Base-by-base conservation (phyloP, 352 stramenopile species). In the Globisporangium solare region DNA sequence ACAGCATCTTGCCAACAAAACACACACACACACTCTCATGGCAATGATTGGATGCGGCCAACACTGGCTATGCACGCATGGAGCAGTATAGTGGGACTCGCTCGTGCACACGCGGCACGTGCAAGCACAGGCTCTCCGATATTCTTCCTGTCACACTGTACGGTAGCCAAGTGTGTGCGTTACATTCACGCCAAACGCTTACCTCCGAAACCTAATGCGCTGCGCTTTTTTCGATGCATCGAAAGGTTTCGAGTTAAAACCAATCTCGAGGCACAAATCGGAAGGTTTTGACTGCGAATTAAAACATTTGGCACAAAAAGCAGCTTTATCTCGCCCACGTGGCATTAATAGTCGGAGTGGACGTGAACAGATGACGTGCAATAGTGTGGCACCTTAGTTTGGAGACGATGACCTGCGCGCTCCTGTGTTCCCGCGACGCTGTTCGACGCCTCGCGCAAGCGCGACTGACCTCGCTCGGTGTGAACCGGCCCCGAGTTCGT, bases 61-160 rank as follows among this genome's bases (percentile, higher is more conserved):
- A 7, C 27, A 35, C 27, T 10, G 27, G 27, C 27, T 35, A 35
- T 35, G 27, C 5, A 10, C 27, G 27, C 27, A 11, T n/a, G 27
- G 27, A 35, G 24, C 27, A 43, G 7, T n/a, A n/a, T n/a, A 43
- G 39, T 43, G 39, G 12, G 37, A 42, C 37, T 42, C 10, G 27
- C 24, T 18, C 21, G 22, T 20, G 39, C 22, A 43, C 48, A 56
- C 37, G 10, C 37, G 14, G 17, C 39, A 18, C 3, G 12, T 43
- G 39, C 39, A 43, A 43, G 39, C 39, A 6, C 39, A 43, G 39
- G 39, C 39, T n/a, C 12, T 18, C 12, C 17, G 39, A 43, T 43
- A 7, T n/a, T 43, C 39, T 43, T 56, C 21, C 50, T 56, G 51
- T 56, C 51, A 56, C 51, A 56, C 41, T 18, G 24, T 8, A 18